Evolutionary conservation across 768 basidiomycete genomes (phyloP), one percentile per base, ranked within the genome.

Genomic region (Suillus americanus): DNA sequence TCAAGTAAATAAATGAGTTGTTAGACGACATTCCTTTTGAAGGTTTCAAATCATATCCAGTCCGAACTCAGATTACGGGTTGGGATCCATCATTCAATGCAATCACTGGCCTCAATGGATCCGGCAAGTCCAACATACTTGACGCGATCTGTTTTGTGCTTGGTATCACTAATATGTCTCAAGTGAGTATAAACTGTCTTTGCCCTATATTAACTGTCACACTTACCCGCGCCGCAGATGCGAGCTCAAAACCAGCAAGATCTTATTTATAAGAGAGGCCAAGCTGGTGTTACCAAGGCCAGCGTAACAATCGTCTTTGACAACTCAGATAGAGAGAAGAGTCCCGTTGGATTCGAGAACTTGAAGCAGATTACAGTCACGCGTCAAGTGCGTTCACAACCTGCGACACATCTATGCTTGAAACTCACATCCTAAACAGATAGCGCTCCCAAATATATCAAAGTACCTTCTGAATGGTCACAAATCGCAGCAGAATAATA

Each of bases 21-120:
- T 56, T 59, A n/a, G 23, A 57, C 69, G 23, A 69, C 43, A 3
- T 20, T 28, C 30, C 16, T 3, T 38, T 25, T 53, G 12, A 68
- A 94, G 95, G 97, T 55, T 99, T 99, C 84, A 99, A 99, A 76
- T 97, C 95, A 2, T 98, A 99, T 75, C 96, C 97, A 12, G 95
- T 96, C 35, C 86, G 97, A 59, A 98, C 97, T 0, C 92, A 92
- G 71, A 97, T 99, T 66, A 90, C 90, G 0, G 97, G 96, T 66
- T 99, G 97, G 95, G 97, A 99, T 74, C 79, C 93, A 7, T 97
- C 94, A 5, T 99, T 99, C 85, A 99, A 99, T 75, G 97, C 97
- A 5, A 99, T 99, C 78, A 97, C 95, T 5, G 96, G 96, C 54
- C 85, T 94, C 69, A 95, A 95, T 80, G 95, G 94, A 3, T 97